Percentiles rank a stretch among this genome's conserved stretches.
Conservation (phyloP, 768 basidiomycete genomes). For the Lentinula sp. region DNA sequence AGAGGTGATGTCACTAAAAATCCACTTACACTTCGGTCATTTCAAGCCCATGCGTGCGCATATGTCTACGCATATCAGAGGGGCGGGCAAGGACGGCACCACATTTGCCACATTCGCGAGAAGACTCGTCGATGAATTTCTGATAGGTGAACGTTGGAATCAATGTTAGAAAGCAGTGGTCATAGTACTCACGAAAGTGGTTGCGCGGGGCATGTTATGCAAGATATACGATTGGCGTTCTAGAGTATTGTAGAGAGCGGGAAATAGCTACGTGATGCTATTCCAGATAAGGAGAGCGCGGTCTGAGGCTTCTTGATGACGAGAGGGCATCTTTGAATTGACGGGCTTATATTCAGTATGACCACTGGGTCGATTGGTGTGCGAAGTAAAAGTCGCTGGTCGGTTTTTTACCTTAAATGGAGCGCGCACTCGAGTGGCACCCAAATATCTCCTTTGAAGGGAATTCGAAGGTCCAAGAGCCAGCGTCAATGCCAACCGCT, state of each 20-base stretch:
- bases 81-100: neutral
- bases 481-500: neutral
- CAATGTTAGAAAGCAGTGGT: neutral
- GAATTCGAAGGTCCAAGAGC: slow-evolving; percentile 2
- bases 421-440: slow-evolving; percentile 4
- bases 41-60: neutral
- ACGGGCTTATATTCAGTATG: neutral
- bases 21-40: slow-evolving; percentile 1
- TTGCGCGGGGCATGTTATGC: neutral
- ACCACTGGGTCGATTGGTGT: slow-evolving; percentile 5
- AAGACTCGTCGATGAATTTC: neutral
- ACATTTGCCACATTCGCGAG: slow-evolving; percentile 1
- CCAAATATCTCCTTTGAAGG: neutral
- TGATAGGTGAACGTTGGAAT: neutral
- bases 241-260: neutral
- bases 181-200: neutral
- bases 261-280: neutral
- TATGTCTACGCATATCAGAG: neutral
- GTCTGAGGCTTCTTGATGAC: neutral
- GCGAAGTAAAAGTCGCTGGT: neutral
- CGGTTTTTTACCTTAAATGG: slow-evolving; percentile 2
- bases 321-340: neutral
- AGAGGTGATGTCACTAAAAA: neutral
- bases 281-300: neutral
- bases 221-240: neutral